Evolutionary conservation across 1,284 basidiomycete species (phyloP).

Genomic region (Malassezia dermatis): DNA sequence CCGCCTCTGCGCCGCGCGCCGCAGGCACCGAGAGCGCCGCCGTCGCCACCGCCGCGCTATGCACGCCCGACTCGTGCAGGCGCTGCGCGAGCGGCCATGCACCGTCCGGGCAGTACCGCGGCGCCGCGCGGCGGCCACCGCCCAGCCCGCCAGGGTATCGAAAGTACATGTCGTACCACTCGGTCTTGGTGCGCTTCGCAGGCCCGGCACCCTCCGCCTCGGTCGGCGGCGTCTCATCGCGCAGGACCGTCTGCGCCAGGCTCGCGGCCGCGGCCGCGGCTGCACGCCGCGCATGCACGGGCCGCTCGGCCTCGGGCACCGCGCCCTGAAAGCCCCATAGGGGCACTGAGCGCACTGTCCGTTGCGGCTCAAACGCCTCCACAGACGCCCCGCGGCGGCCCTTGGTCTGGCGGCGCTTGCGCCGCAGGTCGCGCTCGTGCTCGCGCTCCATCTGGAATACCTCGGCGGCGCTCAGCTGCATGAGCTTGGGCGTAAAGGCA

Average conservation of each 20-base stretch:
- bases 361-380: conserved; percentile 82
- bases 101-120: not conserved
- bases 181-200: conserved; percentile 11
- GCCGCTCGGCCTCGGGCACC: conserved; percentile 19
- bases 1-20: not conserved
- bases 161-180: conserved; percentile 32
- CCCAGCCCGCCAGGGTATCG: conserved; percentile 41
- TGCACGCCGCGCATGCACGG: conserved; percentile 26
- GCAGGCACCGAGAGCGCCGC: not conserved
- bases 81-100: not conserved
- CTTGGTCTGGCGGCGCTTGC: conserved; percentile 72
- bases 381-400: conserved; percentile 77
- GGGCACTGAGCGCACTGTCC: conserved; percentile 62
- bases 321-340: conserved; percentile 41
- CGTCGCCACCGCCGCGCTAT: not conserved
- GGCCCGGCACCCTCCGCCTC: not conserved
- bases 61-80: not conserved
- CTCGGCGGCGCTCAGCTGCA: conserved; percentile 77
- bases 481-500: conserved; percentile 72
- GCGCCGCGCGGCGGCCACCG: not conserved
- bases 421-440: conserved; percentile 77
- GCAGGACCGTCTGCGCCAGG: conserved; percentile 9
- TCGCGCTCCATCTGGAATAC: conserved; percentile 77
- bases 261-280: conserved; percentile 38
- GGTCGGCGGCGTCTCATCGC: conserved; percentile 12